Conservation (phyloP, 1,139 yeast genomes). For the Torulaspora pretoriensis region DNA sequence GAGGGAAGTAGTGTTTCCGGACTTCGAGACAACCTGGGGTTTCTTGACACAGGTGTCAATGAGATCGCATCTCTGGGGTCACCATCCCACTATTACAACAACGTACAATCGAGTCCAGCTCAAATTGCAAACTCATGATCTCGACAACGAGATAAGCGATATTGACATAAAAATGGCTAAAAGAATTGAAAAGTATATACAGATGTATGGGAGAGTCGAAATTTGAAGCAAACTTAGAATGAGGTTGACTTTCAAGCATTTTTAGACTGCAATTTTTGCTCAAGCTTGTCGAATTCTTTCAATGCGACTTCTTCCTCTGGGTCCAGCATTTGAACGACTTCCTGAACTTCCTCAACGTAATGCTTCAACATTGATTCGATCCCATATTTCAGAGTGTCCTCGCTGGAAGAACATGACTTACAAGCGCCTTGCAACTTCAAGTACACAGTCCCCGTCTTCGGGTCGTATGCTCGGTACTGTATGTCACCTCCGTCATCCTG, state of each 20-base stretch:
- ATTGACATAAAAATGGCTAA: conserved; percentile 60
- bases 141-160: conserved; percentile 45
- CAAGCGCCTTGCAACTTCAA: conserved; percentile 73
- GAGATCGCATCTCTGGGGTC: conserved; percentile 57
- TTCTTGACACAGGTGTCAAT: conserved; percentile 61
- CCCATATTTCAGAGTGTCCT: conserved; percentile 72
- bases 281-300: conserved; percentile 36
- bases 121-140: conserved; percentile 66
- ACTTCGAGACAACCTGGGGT: conserved; percentile 60
- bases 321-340: conserved; percentile 56
- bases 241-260: conserved; percentile 1
- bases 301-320: conserved; percentile 41
- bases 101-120: conserved; percentile 59
- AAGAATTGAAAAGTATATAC: conserved; percentile 43
- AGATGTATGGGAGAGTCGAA: conserved; percentile 7
- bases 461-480: conserved; percentile 63
- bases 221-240: neutral
- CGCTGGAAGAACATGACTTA: conserved; percentile 71
- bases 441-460: conserved; percentile 60
- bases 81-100: conserved; percentile 69
- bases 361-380: conserved; percentile 78
- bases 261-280: conserved; percentile 27
- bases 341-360: conserved; percentile 72
- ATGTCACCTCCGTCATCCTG: conserved; percentile 85
- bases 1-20: conserved; percentile 43